Base-by-base conservation (phyloP, 2,329 filamentous ascomycete species). In the Orbilia brochopaga region DNA sequence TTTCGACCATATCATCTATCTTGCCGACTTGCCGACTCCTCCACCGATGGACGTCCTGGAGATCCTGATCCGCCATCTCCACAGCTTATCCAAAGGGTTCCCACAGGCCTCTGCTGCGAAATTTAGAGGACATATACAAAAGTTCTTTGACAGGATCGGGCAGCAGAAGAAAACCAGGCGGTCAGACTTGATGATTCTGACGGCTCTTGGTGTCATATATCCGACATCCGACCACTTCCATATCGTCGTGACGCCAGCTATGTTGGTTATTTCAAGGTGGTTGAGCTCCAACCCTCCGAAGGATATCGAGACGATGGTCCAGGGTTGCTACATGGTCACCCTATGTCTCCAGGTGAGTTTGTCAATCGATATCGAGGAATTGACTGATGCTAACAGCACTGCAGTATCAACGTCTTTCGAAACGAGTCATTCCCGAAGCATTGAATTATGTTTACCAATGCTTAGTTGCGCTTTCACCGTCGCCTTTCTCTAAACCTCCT, bases 201-300 rank as follows among this genome's bases (percentile, higher is more conserved):
- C 91, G 0, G 92, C 91, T 0, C 86, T 97, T 69, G 87, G 88
- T 44, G 87, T 87, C 1, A 90, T 95, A 59, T 99, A 96, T 77
- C 92, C 94, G 2, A 96, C 94, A 0, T 97, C 92, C 0, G 94
- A 99, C 80, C 92, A 97, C 80, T 99, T 97, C 80, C 94, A 99
- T 77, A 89, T 94, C 76, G 91, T 97, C 37, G 89, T 91, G 44
- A 99, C 94, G 1, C 94, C 94, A 1, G 90, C 93, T 0, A 89
- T 91, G 80, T 86, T 97, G 3, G 85, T 88, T n/a, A 90, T 97
- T 79, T 86, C 85, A 11, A 87, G 91, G 61, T 97, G 90, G 80
- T 84, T 99, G 24, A 91, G 89, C 0, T 87, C 96, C 76, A 91
- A 87, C 63, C 83, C 88, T 0, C 87, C 91, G 0, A 83, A 85